Evolutionary conservation across 2,329 filamentous ascomycete species (phyloP), one percentile per base, ranked within the genome.

Genomic region (Arachnopeziza araneosa): DNA sequence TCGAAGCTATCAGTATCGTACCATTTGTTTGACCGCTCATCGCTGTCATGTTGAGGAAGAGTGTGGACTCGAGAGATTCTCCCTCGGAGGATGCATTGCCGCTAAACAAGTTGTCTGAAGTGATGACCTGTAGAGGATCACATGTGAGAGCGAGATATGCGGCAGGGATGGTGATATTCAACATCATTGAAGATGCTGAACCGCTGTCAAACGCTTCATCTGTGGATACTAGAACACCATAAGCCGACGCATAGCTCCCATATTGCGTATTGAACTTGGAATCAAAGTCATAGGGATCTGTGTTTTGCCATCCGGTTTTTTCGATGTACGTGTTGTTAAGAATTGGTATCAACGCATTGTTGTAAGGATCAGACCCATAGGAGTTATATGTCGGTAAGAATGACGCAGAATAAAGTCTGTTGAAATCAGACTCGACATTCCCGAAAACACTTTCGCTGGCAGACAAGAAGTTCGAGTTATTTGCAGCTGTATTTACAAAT

Each of bases 291-390:
- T 4, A 8, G 6, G 36, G 36, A 44, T 44, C 36, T 19, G 36
- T 44, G 17, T 44, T 17, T 12, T 17, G 10, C 36, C 12, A 17
- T 19, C 36, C 36, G 5, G 3, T 14, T 14, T 44, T 14, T 3
- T 14, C 36, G 36, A 3, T 19, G 10, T 6, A 5, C 36, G 10
- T 26, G 21, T n/a, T 26, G 21, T n/a, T 26, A 36, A 56, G 19
- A 1, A 52, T n/a, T 19, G 55, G 55, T 26, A 56, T 56, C 22
- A 56, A 52, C 19, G 55, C 55, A 19, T 56, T 56, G 24, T 23
- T 23, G 24, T 50, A 56, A 24, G 49, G 44, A 30, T 56, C 55
- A 21, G 44, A 50, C 5, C 48, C 55, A 36, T 26, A 36, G 8
- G n/a, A 2, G 9, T 21, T 10, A 6, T 24, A 24, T 7, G 1